phyloP scores from a whole-genome alignment of 768 basidiomycete species.

The Suillus variegatus region DNA sequence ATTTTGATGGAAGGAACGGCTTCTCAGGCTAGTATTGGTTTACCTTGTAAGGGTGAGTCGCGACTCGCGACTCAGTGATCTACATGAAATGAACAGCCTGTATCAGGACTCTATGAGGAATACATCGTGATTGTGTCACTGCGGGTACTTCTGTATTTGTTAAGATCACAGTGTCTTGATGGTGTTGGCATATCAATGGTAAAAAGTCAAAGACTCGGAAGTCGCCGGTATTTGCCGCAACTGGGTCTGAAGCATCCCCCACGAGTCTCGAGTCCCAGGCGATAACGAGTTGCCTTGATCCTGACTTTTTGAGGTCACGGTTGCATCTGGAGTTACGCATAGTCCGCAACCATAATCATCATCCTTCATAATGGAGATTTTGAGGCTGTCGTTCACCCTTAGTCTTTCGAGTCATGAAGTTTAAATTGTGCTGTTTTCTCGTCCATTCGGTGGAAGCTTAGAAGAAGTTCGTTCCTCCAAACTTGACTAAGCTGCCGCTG shows the following conservation, averaged over 20 bases:
- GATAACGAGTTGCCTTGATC: background rate
- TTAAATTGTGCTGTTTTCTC: background rate
- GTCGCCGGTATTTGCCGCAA: too few relatives aligned
- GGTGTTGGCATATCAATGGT: background rate
- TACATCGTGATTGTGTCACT: background rate
- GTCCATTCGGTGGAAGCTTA: background rate
- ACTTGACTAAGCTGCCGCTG: background rate
- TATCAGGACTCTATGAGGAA: background rate
- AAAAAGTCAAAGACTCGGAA: background rate
- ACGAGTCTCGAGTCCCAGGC: too few relatives aligned
- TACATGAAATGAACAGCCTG: background rate
- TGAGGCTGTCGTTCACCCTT: background rate
- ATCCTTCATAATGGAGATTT: background rate
- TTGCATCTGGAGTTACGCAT: background rate
- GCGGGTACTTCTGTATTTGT: background rate
- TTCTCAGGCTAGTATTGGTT: background rate
- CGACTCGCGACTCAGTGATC: background rate
- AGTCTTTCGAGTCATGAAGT: background rate
- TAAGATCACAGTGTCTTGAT: background rate
- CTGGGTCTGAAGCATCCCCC: too few relatives aligned
- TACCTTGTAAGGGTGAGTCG: background rate
- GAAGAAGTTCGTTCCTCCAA: background rate
- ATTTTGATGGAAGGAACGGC: background rate
- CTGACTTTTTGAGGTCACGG: background rate
- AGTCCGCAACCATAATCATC: background rate